phyloP scores from a whole-genome alignment of 2,329 filamentous ascomycete genomes.

The Colletotrichum sp. region DNA sequence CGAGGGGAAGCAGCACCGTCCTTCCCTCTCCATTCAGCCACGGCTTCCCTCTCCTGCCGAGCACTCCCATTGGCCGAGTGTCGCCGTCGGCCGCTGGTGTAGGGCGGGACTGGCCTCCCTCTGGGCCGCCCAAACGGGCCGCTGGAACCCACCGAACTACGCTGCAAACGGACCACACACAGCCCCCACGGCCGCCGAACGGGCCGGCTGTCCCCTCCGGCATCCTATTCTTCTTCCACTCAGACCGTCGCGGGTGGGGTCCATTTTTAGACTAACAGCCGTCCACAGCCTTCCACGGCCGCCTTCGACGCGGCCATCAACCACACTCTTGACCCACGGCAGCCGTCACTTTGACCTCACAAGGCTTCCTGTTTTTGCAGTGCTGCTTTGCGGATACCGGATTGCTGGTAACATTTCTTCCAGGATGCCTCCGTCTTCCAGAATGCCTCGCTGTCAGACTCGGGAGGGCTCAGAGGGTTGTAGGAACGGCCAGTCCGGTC shows the following conservation, averaged over 20 bases:
- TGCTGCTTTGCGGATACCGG: not conserved
- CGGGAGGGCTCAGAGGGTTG: not conserved
- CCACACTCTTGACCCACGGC: not conserved
- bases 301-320: not conserved
- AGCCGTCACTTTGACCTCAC: constrained; percentile 7
- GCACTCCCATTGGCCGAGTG: not conserved
- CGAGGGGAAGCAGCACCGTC: not conserved
- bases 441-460: not conserved
- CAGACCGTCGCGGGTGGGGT: not conserved
- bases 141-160: constrained; percentile 9
- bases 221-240: not conserved
- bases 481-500: not conserved
- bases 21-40: not conserved
- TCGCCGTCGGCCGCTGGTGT: not conserved
- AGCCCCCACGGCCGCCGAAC: constrained; percentile 17
- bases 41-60: not conserved
- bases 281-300: constrained; percentile 13
- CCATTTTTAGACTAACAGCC: not conserved
- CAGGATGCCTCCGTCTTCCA: not conserved
- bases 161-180: constrained; percentile 1
- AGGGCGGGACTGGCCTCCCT: not conserved
- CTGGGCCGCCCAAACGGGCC: constrained; percentile 18
- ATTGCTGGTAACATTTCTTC: not conserved
- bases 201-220: constrained; percentile 5
- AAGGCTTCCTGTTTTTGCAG: constrained; percentile 8